Conservation (phyloP, 257 asterid species). For the Salvia rosmarinus region DNA sequence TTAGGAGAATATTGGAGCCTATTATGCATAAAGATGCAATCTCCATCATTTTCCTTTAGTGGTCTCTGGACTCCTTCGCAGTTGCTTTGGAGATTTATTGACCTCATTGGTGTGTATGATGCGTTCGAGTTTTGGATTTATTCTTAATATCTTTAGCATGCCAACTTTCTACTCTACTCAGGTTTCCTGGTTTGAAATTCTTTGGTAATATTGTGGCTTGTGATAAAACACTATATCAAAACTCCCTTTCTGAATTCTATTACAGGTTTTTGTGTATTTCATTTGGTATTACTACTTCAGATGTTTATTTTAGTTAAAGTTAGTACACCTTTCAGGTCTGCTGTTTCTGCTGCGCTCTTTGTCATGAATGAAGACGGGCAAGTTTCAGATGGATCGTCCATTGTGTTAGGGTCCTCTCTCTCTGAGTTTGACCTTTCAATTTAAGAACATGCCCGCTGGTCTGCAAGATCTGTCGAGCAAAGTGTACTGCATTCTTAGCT, state of each 20-base stretch:
- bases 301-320: slow-evolving; percentile 3
- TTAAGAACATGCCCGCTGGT: slow-evolving; percentile 54
- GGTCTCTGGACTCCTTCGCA: background rate
- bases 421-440: slow-evolving; percentile 64
- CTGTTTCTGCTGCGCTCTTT: slow-evolving; percentile 64
- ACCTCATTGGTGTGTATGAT: background rate
- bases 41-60: background rate
- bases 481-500: slow-evolving; percentile 65
- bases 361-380: slow-evolving; percentile 63
- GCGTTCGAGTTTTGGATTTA: background rate
- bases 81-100: slow-evolving; percentile 1
- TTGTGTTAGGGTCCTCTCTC: slow-evolving; percentile 58
- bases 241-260: background rate
- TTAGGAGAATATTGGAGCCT: background rate
- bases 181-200: background rate
- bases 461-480: slow-evolving; percentile 40
- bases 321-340: slow-evolving; percentile 54
- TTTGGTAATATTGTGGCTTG: background rate
- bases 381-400: slow-evolving; percentile 49
- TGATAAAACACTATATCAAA: background rate
- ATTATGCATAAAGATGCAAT: background rate
- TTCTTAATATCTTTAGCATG: background rate
- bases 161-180: background rate
- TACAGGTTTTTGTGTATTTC: background rate
- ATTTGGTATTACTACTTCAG: slow-evolving; percentile 11